Conservation (phyloP, 306 rosid genomes). For the Erythrophleum fordii region DNA sequence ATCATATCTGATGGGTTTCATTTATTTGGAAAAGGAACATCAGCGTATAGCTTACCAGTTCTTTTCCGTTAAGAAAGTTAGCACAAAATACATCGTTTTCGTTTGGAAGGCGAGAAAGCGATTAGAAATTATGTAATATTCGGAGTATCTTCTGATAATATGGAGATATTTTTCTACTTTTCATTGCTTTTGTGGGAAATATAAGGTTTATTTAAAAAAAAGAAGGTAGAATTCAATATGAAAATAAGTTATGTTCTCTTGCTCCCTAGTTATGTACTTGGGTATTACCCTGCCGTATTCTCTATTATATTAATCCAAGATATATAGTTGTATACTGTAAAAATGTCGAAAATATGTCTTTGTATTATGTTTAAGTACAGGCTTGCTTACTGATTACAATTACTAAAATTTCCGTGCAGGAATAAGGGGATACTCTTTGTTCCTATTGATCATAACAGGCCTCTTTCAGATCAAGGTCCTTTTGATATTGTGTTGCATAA, state of each 20-base stretch:
- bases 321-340: background rate
- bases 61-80: constrained; percentile 5
- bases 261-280: background rate
- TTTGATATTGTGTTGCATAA: constrained; percentile 84
- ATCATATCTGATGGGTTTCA: no score
- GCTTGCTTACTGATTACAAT: constrained; percentile 31
- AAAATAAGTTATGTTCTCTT: background rate
- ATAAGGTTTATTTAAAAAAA: no score
- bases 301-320: background rate
- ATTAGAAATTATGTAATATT: constrained; percentile 29
- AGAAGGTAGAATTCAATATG: background rate
- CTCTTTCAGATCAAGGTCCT: constrained; percentile 86
- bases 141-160: background rate
- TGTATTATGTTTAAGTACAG: background rate
- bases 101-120: constrained; percentile 50
- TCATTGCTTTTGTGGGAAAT: background rate
- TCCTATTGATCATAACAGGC: constrained; percentile 70
- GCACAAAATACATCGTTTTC: constrained; percentile 49
- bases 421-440: constrained; percentile 80
- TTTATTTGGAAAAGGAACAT: background rate
- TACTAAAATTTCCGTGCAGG: constrained; percentile 48
- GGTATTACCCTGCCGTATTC: background rate
- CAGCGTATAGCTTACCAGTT: background rate
- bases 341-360: background rate
- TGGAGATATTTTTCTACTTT: constrained; percentile 16